A percentile compares a stretch with the other conserved stretches of the same genome.
phyloP scores from a whole-genome alignment of 805 yeast genomes.

The Sugiyamaella americana region DNA sequence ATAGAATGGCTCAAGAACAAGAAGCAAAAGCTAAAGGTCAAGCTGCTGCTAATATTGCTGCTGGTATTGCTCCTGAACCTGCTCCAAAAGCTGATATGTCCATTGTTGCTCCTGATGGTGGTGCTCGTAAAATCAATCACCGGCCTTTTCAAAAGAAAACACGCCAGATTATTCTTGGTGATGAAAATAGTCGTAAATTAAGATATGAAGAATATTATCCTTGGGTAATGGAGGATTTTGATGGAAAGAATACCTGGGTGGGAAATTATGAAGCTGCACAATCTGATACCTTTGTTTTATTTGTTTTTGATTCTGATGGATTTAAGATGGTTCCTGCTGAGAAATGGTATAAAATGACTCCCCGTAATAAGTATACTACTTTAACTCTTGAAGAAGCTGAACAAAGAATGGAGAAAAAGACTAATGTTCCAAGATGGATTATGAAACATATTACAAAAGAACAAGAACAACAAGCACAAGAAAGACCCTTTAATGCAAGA shows the following conservation, averaged over 20 bases:
- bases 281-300: slow-evolving; percentile 75
- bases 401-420: slow-evolving; percentile 78
- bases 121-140: slow-evolving; percentile 65
- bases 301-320: slow-evolving; percentile 80
- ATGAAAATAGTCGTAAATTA: slow-evolving; percentile 74
- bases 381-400: slow-evolving; percentile 95
- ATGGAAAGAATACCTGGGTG: slow-evolving; percentile 89
- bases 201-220: slow-evolving; percentile 96
- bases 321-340: slow-evolving; percentile 94
- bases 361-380: slow-evolving; percentile 88
- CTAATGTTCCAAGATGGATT: slow-evolving; percentile 84
- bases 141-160: slow-evolving; percentile 69
- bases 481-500: slow-evolving; percentile 37
- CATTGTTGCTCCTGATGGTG: slow-evolving; percentile 84
- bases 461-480: slow-evolving; percentile 34
- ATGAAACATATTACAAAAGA: slow-evolving; percentile 80
- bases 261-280: slow-evolving; percentile 93
- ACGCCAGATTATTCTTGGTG: slow-evolving; percentile 71
- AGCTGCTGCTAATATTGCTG: slow-evolving; percentile 2
- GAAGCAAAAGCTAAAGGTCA: slow-evolving; percentile 4
- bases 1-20: not conserved
- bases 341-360: slow-evolving; percentile 88
- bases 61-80: slow-evolving; percentile 8
- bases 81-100: slow-evolving; percentile 38
- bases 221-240: slow-evolving; percentile 97